Evolutionary conservation across 495 filamentous ascomycete species (phyloP), one percentile per base, ranked within the genome.

Genomic region (Saxispiralis lemnorum): DNA sequence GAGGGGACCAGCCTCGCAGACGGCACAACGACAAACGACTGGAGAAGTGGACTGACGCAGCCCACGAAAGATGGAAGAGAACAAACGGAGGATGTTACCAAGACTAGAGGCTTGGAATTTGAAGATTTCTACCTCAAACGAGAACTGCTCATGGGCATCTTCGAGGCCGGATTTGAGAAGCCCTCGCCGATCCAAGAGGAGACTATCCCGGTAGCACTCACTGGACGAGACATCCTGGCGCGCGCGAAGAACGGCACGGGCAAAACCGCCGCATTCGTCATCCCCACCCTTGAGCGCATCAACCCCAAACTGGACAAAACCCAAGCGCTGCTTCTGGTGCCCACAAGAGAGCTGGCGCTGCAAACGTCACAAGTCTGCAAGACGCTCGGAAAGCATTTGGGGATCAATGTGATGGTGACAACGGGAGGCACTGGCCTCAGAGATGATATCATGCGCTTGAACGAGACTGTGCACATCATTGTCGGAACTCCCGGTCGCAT

Each of bases 361-460:
- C 89, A 99, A 61, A 96, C 89, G 46, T 96, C 89, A 31, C 92
- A 96, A 57, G 89, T 99, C 35, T 96, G 89, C 71, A 96, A 95
- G 66, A 96, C 79, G 14, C 74, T 99, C 19, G 89, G 89, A 28
- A 95, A 95, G 59, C 85, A 99, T 58, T 75, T 99, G 4, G 84
- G 84, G 30, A 72, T 99, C 59, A 96, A 96, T 56, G 88, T 99
- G 55, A 96, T 99, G 92, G 89, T 96, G 38, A 93, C 85, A 9
- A 99, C 92, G 19, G 89, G 89, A 60, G 89, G 89, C 56, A 94
- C 87, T 16, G 79, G 80, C 0, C 66, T 99, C 37, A 85, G 88
- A 58, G 92, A 99, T 58, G 89, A 99, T 56, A 96, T 99, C 59
- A 80, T 96, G 49, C 85, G 89, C 51, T 63, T 99, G 46, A 79